These are phyloP conservation scores for Scheffersomyces segobiensis DNA, from an alignment of 1,139 yeast species.

Conservation along the genomic window DNA sequence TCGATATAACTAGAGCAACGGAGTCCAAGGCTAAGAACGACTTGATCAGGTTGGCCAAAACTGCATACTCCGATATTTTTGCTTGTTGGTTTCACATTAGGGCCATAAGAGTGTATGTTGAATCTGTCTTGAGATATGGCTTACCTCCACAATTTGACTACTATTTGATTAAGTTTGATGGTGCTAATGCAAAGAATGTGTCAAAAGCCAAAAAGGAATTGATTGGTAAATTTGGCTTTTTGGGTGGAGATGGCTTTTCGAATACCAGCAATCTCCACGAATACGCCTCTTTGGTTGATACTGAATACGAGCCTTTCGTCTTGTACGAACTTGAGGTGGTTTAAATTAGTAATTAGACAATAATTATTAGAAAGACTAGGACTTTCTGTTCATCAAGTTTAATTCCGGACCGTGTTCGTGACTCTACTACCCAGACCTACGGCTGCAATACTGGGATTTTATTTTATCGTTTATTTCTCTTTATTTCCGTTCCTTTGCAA, in stretches of 20 bases:
- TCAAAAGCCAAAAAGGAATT: constrained; percentile 68
- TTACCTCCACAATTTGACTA: constrained; percentile 90
- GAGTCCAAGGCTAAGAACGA: constrained; percentile 79
- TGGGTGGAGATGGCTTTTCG: constrained; percentile 87
- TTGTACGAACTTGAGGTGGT: constrained; percentile 56
- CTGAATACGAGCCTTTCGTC: constrained; percentile 95
- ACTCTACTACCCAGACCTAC: neutral
- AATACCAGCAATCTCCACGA: constrained; percentile 69
- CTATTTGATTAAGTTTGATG: constrained; percentile 49
- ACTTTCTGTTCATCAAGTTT: neutral
- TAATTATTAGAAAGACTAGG: neutral
- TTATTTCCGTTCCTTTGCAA: neutral
- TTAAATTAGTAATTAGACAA: constrained; percentile 11
- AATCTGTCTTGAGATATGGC: constrained; percentile 87
- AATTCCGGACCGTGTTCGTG: neutral
- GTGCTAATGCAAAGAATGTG: constrained; percentile 39
- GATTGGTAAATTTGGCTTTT: constrained; percentile 74
- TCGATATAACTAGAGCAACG: constrained; percentile 67
- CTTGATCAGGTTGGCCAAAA: constrained; percentile 74
- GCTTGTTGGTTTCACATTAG: constrained; percentile 90
- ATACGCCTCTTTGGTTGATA: constrained; percentile 87
- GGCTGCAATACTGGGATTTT: neutral
- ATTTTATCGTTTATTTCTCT: neutral
- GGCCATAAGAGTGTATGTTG: constrained; percentile 55
- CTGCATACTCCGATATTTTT: constrained; percentile 85